These are phyloP conservation scores for Sarcodon aspratus DNA, from an alignment of 768 basidiomycete species.

Conservation along the genomic window DNA sequence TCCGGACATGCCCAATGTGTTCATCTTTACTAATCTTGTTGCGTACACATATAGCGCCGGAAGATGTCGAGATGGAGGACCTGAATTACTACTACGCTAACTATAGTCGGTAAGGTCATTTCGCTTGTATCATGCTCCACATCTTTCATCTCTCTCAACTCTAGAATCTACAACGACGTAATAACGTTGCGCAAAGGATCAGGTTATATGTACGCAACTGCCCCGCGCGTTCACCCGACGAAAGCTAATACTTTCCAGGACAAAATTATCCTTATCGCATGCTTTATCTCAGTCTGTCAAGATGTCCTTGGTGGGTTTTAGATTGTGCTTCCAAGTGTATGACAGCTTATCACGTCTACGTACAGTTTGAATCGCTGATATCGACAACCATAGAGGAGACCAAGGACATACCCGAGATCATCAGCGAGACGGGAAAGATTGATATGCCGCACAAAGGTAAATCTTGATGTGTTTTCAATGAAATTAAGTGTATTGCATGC, in stretches of 20 bases:
- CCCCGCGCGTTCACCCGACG: constrained; percentile 4
- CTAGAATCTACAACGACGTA: constrained; percentile 92
- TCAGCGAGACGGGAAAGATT: constrained; percentile 92
- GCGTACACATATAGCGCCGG: constrained; percentile 41
- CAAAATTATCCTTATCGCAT: constrained; percentile 89
- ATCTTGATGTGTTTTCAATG: constrained; percentile 3
- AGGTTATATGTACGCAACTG: constrained; percentile 72
- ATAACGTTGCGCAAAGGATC: constrained; percentile 92
- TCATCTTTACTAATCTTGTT: constrained; percentile 3
- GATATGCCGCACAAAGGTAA: constrained; percentile 76
- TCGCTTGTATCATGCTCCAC: not conserved
- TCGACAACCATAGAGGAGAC: constrained; percentile 92
- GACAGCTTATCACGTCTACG: not conserved
- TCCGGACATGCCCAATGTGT: not conserved
- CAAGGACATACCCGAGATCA: constrained; percentile 88
- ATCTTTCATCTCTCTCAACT: constrained; percentile 4
- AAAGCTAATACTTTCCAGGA: constrained; percentile 39
- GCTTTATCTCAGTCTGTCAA: constrained; percentile 95
- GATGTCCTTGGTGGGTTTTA: constrained; percentile 68
- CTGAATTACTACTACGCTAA: constrained; percentile 95
- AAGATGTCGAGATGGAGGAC: constrained; percentile 93
- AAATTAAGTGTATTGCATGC: constrained; percentile 2
- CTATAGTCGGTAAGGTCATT: constrained; percentile 67
- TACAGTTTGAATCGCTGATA: constrained; percentile 84
- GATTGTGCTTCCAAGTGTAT: not conserved